Percentiles rank a stretch among this genome's conserved stretches.
Conservation (phyloP, 2,329 filamentous ascomycete genomes). For the Cladosporium sp. region DNA sequence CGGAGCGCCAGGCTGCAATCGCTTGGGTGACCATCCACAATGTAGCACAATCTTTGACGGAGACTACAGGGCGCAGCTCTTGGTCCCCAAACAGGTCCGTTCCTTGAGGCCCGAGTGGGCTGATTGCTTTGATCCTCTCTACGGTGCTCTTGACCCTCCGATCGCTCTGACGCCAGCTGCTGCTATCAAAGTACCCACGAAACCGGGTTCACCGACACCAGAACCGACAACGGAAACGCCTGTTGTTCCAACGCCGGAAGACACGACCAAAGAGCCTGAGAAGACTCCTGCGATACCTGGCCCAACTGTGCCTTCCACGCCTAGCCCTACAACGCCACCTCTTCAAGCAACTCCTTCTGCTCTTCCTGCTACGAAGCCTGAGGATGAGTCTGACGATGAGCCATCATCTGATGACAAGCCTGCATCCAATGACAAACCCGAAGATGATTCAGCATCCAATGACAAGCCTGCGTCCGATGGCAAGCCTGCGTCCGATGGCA, state of each 20-base stretch:
- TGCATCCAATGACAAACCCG: neutral
- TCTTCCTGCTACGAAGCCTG: neutral
- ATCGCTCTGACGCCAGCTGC: slow-evolving; percentile 12
- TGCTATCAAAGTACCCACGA: neutral
- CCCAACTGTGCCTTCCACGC: neutral
- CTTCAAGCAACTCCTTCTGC: neutral
- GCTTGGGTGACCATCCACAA: slow-evolving; percentile 13
- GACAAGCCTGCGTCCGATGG: neutral
- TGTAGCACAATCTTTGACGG: slow-evolving; percentile 19
- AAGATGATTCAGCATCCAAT: neutral
- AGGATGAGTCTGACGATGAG: neutral
- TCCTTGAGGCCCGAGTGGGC: slow-evolving; percentile 10
- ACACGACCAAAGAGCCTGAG: neutral
- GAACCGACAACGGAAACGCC: neutral
- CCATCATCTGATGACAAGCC: neutral
- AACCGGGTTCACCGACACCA: neutral
- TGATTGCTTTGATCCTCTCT: slow-evolving; percentile 5
- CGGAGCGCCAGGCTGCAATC: slow-evolving; percentile 13
- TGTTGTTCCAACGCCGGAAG: neutral
- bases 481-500: too few species aligned
- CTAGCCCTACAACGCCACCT: neutral
- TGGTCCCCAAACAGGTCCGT: slow-evolving; percentile 5
- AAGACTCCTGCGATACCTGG: neutral
- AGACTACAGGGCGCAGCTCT: slow-evolving; percentile 10
- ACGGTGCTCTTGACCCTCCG: slow-evolving; percentile 12